Evolutionary conservation across 768 basidiomycete species (phyloP), one percentile per base, ranked within the genome.

Genomic region (Mycena vitilis): DNA sequence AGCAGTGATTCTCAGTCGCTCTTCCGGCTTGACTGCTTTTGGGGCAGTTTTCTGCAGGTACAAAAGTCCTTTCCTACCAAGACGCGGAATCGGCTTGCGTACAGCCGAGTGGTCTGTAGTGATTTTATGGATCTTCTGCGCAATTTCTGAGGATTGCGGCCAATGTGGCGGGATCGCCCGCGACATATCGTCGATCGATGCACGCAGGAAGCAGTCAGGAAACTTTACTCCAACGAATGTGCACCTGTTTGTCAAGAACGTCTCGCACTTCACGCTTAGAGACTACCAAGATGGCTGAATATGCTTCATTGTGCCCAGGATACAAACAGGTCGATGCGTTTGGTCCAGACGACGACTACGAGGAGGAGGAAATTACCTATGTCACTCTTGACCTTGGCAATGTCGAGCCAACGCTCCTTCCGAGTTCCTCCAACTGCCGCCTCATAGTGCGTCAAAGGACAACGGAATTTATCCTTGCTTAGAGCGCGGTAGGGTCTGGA

Each of bases 301-400:
- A 49, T 47, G 62, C 68, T 16, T 65, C 68, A 9, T 38, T 69
- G 40, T 69, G 68, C 54, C 86, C 87, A 4, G 91, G 91, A 20
- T 93, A 88, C 79, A 86, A 75, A 61, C 87, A 92, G 52, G 91
- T 94, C 12, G 86, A 90, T 2, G 74, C 80, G 0, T 93, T 93
- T 73, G 93, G 87, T 44, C 82, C 89, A 0, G 88, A 95, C 42
- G 85, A 89, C 37, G 87, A 89, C 36, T 92, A 92, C 71, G 85
- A 91, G 66, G 79, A 84, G 22, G 83, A 84, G 23, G 85, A 86
- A 67, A 88, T 88, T 65, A 78, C 90, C 5, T 94, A 93, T 72
- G 87, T 93, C 15, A 93, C 92, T 0, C 82, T 95, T 22, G 94
- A 95, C 75, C 81, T 95, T 1, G 92, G 91, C 36, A 80, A 78